Percentiles rank a stretch among this genome's conserved stretches.
These are phyloP conservation scores for Colletotrichum salicis DNA, from an alignment of 2,329 filamentous ascomycete species.

Conservation along the genomic window DNA sequence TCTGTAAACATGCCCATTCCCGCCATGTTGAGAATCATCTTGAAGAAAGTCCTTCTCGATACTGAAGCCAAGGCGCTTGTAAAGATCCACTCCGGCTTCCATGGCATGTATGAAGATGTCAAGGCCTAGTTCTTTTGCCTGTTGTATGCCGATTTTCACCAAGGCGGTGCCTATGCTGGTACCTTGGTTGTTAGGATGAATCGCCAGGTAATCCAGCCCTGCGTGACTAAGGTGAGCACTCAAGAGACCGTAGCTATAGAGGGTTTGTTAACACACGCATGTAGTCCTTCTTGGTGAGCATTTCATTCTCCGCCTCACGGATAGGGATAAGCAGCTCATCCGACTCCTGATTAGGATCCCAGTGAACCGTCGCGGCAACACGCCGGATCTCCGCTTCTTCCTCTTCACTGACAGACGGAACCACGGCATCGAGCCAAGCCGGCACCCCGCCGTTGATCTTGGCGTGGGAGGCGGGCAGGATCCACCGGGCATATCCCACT, in stretches of 20 bases:
- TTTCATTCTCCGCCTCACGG: background rate
- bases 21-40: background rate
- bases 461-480: background rate
- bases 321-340: background rate
- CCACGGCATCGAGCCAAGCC: background rate
- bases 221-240: background rate
- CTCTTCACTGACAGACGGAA: background rate
- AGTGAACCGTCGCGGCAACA: background rate
- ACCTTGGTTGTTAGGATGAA: background rate
- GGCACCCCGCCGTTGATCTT: background rate
- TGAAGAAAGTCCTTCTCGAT: background rate
- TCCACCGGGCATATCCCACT: background rate
- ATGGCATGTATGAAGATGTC: background rate
- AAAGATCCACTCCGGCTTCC: background rate
- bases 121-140: background rate
- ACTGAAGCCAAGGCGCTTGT: background rate
- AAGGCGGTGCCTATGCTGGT: background rate
- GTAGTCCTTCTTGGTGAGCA: background rate
- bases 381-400: background rate
- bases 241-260: background rate
- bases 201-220: background rate
- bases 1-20: background rate
- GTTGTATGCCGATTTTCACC: background rate
- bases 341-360: background rate
- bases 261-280: background rate